phyloP scores from a whole-genome alignment of 441 rosid genomes.

The Daphne laureola region DNA sequence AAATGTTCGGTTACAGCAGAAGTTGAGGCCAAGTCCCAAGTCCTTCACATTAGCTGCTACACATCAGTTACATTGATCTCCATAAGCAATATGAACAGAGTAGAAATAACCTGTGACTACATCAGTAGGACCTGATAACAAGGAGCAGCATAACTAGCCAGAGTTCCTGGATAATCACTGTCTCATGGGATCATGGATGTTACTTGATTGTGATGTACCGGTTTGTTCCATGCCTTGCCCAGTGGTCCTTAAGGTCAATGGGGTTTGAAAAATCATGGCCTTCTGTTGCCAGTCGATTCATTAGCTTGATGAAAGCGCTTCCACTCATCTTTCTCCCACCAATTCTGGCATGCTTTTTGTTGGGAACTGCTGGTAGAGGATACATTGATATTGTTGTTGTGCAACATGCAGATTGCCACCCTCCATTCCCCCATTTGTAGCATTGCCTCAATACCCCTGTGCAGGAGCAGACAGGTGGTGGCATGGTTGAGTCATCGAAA shows the following conservation, averaged over 20 bases:
- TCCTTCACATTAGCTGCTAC: no score
- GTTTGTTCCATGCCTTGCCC: conserved; percentile 97
- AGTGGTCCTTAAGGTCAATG: conserved; percentile 82
- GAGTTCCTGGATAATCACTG: neutral
- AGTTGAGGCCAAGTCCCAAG: no score
- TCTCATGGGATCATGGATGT: conserved; percentile 11
- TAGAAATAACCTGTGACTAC: no score
- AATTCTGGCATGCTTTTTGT: conserved; percentile 79
- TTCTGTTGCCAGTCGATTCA: conserved; percentile 86
- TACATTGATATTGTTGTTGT: conserved; percentile 78
- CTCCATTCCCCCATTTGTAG: conserved; percentile 98
- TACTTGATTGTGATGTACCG: conserved; percentile 91
- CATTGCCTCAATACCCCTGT: conserved; percentile 80
- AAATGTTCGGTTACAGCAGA: no score
- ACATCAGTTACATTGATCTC: no score
- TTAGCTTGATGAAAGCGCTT: conserved; percentile 88
- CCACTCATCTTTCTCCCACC: conserved; percentile 99
- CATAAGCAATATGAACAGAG: no score
- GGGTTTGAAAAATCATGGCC: conserved; percentile 82
- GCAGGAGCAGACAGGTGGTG: conserved; percentile 90
- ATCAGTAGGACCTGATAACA: no score
- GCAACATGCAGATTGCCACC: conserved; percentile 99
- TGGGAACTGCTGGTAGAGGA: conserved; percentile 83
- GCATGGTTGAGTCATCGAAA: conserved; percentile 82
- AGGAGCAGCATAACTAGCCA: no score